Evolutionary conservation across 2,329 filamentous ascomycete species (phyloP), one percentile per base, ranked within the genome.

Genomic region (Pseudonectria buxi): DNA sequence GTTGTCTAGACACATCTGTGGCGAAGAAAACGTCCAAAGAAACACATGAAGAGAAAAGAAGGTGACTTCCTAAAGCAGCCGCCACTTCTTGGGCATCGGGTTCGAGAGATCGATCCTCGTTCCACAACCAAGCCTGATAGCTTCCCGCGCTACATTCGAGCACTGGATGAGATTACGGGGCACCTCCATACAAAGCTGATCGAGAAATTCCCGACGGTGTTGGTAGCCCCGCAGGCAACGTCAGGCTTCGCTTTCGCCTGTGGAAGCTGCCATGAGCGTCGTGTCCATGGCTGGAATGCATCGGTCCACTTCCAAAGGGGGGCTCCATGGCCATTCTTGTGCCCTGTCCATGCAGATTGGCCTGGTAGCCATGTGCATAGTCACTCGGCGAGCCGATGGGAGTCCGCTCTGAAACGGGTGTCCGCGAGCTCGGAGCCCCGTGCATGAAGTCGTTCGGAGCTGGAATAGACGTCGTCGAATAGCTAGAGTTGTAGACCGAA

Each of bases 391-490:
- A 66, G 3, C 67, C 65, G 37, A 75, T 72, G 1, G 72, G 72
- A 3, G 72, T 70, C 47, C 68, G 73, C 59, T 62, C 48, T 76
- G 72, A 3, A 72, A 63, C 10, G 65, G 65, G 51, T 74, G 75
- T 35, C 75, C 70, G 14, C 56, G 57, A 22, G 61, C 56, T 10
- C 54, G 49, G 40, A 56, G 40, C 38, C 59, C 51, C 33, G 58
- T 53, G 35, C 34, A 38, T 6, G 50, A 44, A 1, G 45, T 24
- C 31, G 46, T 45, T 11, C 41, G 41, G 0, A 45, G 39, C 3
- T 68, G 63, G 45, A 71, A 74, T 34, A 1, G 74, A 72, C 5
- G 72, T 70, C 6, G 72, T 71, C 2, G 72, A 64, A 46, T 72
- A 76, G 44, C 69, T 69, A 4, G 64, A 62, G 4, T 67, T 67